Conservation (phyloP, 805 yeast species). For the Candida coleopterorum region DNA sequence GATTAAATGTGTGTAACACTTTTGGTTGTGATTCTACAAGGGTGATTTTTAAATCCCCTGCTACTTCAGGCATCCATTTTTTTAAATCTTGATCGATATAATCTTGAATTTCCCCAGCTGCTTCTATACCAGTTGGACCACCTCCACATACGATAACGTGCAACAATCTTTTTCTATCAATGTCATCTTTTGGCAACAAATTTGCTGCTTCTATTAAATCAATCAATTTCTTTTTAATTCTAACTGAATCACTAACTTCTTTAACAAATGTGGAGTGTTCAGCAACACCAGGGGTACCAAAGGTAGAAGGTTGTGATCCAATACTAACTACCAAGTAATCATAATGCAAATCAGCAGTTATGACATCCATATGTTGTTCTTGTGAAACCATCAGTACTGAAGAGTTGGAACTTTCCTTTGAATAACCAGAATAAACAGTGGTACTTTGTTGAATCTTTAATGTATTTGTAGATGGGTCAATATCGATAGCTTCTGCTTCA, state of each 20-base stretch:
- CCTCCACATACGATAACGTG: constrained; percentile 94
- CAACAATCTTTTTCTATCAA: constrained; percentile 78
- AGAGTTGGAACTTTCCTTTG: constrained; percentile 44
- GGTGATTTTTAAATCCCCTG: constrained; percentile 75
- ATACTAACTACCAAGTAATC: constrained; percentile 89
- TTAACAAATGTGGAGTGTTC: constrained; percentile 86
- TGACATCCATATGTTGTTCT: constrained; percentile 38
- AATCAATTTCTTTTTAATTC: constrained; percentile 77
- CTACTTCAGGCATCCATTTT: constrained; percentile 85
- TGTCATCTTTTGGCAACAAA: constrained; percentile 65
- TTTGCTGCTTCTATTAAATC: constrained; percentile 86
- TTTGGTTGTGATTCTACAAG: constrained; percentile 89
- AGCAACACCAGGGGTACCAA: constrained; percentile 90
- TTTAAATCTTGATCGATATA: constrained; percentile 86
- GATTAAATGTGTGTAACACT: constrained; percentile 72
- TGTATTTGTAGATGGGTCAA: constrained; percentile 67
- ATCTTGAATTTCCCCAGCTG: constrained; percentile 94
- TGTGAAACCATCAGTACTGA: constrained; percentile 34
- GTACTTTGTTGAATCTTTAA: constrained; percentile 60
- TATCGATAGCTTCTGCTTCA: constrained; percentile 85
- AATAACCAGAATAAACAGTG: constrained; percentile 51
- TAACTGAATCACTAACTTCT: constrained; percentile 84
- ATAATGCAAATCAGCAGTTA: constrained; percentile 48
- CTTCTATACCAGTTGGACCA: constrained; percentile 98
- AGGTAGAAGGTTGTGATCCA: constrained; percentile 92